These are phyloP conservation scores for Trypanosoma vivax DNA, from an alignment of 208 protist species.

Conservation along the genomic window DNA sequence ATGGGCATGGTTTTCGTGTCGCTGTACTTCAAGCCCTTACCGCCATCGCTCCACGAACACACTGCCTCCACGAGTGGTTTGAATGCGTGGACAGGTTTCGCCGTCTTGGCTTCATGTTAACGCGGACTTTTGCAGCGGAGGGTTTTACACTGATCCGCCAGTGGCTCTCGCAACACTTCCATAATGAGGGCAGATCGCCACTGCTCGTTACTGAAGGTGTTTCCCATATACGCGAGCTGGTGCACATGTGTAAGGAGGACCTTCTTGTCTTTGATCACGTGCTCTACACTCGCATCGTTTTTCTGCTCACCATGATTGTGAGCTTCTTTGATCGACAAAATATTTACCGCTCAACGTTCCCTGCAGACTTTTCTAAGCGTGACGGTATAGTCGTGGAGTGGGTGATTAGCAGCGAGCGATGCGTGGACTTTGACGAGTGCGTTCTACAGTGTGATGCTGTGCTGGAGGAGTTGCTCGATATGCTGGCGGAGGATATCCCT, in stretches of 20 bases:
- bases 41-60: constrained; percentile 33
- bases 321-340: constrained; percentile 88
- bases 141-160: constrained; percentile 67
- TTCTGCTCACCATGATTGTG: constrained; percentile 86
- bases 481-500: constrained; percentile 60
- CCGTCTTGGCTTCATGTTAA: constrained; percentile 67
- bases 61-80: constrained; percentile 71
- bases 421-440: constrained; percentile 78
- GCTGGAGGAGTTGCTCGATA: constrained; percentile 78
- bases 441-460: constrained; percentile 81
- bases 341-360: constrained; percentile 71
- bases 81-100: constrained; percentile 66
- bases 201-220: constrained; percentile 61
- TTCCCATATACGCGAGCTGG: constrained; percentile 58
- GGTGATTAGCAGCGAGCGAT: constrained; percentile 61
- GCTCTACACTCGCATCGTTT: constrained; percentile 79
- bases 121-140: constrained; percentile 77
- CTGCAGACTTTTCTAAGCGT: constrained; percentile 64
- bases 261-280: constrained; percentile 81
- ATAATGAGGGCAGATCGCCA: constrained; percentile 54
- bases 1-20: constrained; percentile 82
- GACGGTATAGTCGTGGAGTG: constrained; percentile 87
- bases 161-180: constrained; percentile 61
- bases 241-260: constrained; percentile 77
- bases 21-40: constrained; percentile 65